Percentiles rank a stretch among this genome's conserved stretches.
Evolutionary conservation across 2,329 filamentous ascomycete genomes (phyloP).

Genomic region (Penicillium freii): DNA sequence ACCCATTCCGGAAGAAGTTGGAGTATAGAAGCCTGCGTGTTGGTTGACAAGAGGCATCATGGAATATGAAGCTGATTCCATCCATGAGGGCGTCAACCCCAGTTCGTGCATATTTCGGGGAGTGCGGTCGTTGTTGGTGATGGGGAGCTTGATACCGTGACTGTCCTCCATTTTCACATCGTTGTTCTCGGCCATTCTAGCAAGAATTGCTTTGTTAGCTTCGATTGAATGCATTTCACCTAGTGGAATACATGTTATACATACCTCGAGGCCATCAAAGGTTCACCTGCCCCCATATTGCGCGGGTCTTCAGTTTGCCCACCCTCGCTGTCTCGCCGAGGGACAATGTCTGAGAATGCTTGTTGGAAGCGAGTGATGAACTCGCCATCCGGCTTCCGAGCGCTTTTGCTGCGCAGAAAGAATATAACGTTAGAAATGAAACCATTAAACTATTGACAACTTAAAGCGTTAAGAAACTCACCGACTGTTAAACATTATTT

Average conservation of each 20-base stretch:
- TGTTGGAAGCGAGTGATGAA: constrained; percentile 81
- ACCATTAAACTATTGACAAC: background rate
- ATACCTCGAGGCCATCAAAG: constrained; percentile 29
- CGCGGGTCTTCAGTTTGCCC: constrained; percentile 19
- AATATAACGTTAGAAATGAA: background rate
- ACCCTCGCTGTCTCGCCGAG: constrained; percentile 45
- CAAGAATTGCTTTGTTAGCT: background rate
- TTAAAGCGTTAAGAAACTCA: constrained; percentile 30
- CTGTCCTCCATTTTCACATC: constrained; percentile 46
- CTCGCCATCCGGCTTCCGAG: constrained; percentile 82
- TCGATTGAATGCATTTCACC: background rate
- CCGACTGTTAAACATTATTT: constrained; percentile 50
- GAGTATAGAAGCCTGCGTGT: constrained; percentile 80
- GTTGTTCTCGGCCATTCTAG: constrained; percentile 30
- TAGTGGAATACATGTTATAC: background rate
- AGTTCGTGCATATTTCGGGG: constrained; percentile 79
- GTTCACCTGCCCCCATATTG: constrained; percentile 5
- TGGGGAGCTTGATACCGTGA: constrained; percentile 59
- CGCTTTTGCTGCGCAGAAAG: constrained; percentile 56
- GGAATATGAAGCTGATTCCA: constrained; percentile 80
- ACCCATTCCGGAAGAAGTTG: constrained; percentile 74
- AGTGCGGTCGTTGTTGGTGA: constrained; percentile 65
- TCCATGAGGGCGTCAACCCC: constrained; percentile 82
- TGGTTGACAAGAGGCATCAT: constrained; percentile 79
- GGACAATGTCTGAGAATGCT: constrained; percentile 71